Conservation (phyloP, 2,329 filamentous ascomycete genomes). For the Knoxdaviesia capensis region DNA sequence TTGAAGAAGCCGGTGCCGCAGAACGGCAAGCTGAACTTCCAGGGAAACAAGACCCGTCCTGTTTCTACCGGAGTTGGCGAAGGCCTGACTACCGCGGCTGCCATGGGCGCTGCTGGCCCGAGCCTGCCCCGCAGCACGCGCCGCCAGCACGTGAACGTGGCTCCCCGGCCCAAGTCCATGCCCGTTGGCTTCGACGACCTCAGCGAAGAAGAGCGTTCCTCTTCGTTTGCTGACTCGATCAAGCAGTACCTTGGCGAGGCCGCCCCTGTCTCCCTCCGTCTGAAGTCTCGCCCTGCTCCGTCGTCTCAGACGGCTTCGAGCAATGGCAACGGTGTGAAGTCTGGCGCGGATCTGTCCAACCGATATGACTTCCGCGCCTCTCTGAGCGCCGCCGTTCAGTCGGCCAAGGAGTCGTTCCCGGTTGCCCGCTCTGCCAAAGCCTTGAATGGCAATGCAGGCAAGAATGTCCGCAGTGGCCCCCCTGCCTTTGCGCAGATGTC, state of each 20-base stretch:
- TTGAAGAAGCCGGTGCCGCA: conserved; percentile 51
- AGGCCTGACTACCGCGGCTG: too few relatives aligned
- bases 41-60: conserved; percentile 13
- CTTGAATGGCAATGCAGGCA: conserved; percentile 4
- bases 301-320: conserved; percentile 1
- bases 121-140: conserved; percentile 49
- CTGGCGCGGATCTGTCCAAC: conserved; percentile 49
- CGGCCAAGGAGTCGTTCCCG: conserved; percentile 30
- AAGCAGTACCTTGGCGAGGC: conserved; percentile 33
- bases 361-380: conserved; percentile 96
- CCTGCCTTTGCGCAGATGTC: neutral
- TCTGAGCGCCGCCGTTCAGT: conserved; percentile 60
- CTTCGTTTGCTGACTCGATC: neutral
- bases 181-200: conserved; percentile 32
- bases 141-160: conserved; percentile 13
- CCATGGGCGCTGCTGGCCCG: conserved; percentile 10
- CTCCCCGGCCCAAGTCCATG: conserved; percentile 32
- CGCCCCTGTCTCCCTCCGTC: conserved; percentile 35
- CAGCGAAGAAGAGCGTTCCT: conserved; percentile 21
- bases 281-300: conserved; percentile 38
- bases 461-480: conserved; percentile 2
- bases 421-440: conserved; percentile 8
- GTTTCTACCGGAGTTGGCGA: neutral
- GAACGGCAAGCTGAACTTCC: conserved; percentile 33
- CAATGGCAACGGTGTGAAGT: neutral